Evolutionary conservation across 2,329 filamentous ascomycete genomes (phyloP).

Genomic region (Colletotrichum noveboracense): DNA sequence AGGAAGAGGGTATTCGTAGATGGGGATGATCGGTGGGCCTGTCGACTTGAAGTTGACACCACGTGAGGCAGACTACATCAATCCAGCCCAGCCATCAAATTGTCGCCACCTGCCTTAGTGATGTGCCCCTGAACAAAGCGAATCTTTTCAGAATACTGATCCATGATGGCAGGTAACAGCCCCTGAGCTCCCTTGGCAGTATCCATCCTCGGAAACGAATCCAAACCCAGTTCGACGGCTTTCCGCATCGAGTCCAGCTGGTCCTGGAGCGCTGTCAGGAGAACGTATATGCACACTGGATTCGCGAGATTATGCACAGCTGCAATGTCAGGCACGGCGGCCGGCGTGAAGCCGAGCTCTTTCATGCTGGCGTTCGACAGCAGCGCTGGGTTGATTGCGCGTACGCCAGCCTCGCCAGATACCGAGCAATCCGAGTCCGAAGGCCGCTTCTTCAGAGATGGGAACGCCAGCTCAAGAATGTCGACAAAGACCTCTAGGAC

Average conservation of each 20-base stretch:
- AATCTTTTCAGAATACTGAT: background rate
- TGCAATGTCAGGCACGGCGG: background rate
- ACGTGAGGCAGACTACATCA: no score
- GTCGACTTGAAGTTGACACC: no score
- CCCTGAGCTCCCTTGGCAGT: background rate
- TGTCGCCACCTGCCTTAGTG: background rate
- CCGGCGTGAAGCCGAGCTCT: background rate
- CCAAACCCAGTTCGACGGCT: background rate
- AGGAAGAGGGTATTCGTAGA: no score
- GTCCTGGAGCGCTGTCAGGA: background rate
- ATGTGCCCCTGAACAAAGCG: background rate
- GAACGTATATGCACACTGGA: background rate
- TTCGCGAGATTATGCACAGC: background rate
- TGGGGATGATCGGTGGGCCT: no score
- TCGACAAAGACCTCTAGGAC: conserved; percentile 5
- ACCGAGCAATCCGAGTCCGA: background rate
- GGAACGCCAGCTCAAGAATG: background rate
- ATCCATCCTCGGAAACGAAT: background rate
- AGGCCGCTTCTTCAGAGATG: background rate
- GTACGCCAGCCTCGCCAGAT: background rate
- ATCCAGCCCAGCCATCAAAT: background rate
- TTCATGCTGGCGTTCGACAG: background rate
- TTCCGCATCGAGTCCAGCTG: background rate
- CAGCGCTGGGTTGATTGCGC: background rate
- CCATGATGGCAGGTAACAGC: background rate